These are phyloP conservation scores for Rhynchosporium graminicola DNA, from an alignment of 2,329 filamentous ascomycete genomes.

Conservation along the genomic window DNA sequence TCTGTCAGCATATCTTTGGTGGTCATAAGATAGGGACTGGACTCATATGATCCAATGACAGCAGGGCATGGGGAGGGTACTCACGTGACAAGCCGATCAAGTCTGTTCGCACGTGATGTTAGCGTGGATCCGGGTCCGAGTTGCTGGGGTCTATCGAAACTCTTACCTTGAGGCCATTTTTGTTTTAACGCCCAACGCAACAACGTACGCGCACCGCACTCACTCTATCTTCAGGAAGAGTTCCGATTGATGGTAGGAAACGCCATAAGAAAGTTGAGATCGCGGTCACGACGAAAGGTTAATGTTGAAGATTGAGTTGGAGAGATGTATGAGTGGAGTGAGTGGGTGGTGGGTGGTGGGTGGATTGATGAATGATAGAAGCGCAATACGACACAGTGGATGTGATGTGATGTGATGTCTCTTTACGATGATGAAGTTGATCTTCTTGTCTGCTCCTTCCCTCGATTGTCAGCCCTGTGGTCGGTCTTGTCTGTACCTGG, in stretches of 20 bases:
- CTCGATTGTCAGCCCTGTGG: neutral
- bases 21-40: neutral
- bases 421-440: conserved; percentile 12
- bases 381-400: neutral
- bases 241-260: conserved; percentile 18
- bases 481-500: neutral
- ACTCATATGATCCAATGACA: neutral
- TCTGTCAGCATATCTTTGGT: conserved; percentile 14
- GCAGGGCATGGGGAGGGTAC: neutral
- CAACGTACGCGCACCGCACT: neutral
- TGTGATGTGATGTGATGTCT: neutral
- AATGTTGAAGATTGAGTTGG: neutral
- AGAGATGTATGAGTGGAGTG: neutral
- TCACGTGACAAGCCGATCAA: no score
- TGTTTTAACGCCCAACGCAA: conserved; percentile 19
- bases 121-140: conserved; percentile 22
- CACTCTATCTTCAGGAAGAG: conserved; percentile 32
- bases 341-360: neutral
- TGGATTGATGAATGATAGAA: neutral
- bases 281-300: conserved; percentile 2
- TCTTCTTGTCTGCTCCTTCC: conserved; percentile 5
- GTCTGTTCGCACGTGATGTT: conserved; percentile 68
- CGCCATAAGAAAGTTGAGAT: conserved; percentile 23
- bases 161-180: conserved; percentile 43
- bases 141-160: conserved; percentile 7